Percentiles rank a stretch among this genome's conserved stretches.
Conservation (phyloP, 495 filamentous ascomycete genomes). For the Cenococcum geophilum region DNA sequence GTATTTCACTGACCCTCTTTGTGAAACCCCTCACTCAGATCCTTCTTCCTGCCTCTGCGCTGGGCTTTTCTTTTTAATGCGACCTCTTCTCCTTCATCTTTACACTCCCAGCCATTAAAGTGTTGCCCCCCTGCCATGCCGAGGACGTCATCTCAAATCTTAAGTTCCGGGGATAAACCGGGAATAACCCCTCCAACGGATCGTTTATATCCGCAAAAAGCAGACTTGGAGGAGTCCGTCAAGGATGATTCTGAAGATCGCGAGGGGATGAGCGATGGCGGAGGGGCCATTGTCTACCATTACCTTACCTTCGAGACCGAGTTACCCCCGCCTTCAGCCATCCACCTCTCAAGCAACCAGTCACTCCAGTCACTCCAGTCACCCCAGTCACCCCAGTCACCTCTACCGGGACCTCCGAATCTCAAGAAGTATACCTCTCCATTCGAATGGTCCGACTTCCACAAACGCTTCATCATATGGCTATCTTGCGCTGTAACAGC, state of each 20-base stretch:
- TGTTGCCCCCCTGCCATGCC: slow-evolving; percentile 16
- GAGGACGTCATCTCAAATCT: slow-evolving; percentile 16
- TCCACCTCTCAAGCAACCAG: slow-evolving; percentile 35
- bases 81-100: slow-evolving; percentile 2
- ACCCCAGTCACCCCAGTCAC: no score
- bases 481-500: slow-evolving; percentile 70
- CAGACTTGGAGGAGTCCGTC: slow-evolving; percentile 7
- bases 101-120: not conserved
- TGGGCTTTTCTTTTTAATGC: not conserved
- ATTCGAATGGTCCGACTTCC: slow-evolving; percentile 61
- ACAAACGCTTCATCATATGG: slow-evolving; percentile 67
- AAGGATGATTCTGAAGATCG: slow-evolving; percentile 12
- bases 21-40: not conserved
- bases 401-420: slow-evolving; percentile 53
- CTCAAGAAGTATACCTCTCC: slow-evolving; percentile 64
- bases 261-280: slow-evolving; percentile 8
- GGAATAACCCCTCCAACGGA: slow-evolving; percentile 21
- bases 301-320: slow-evolving; percentile 70
- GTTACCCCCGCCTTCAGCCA: slow-evolving; percentile 52
- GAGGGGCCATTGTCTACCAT: slow-evolving; percentile 50
- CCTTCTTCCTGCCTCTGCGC: not conserved
- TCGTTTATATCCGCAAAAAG: slow-evolving; percentile 3
- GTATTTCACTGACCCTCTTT: not conserved
- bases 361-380: no score
- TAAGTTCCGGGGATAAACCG: slow-evolving; percentile 9